Percentiles rank a stretch among this genome's conserved stretches.
These are phyloP conservation scores for Gleditsia sinensis DNA, from an alignment of 306 rosid species.

Conservation along the genomic window DNA sequence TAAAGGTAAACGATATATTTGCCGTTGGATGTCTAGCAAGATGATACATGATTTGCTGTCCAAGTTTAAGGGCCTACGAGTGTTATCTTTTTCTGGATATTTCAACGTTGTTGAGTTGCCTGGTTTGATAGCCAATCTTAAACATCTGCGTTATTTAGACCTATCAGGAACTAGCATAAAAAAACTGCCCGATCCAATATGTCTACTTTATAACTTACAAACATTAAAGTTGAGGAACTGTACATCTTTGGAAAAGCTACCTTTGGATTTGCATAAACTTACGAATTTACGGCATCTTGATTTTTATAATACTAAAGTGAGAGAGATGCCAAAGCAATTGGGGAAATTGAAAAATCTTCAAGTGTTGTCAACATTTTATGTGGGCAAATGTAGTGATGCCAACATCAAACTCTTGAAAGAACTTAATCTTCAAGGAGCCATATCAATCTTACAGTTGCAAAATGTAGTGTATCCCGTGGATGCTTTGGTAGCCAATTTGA, in stretches of 20 bases:
- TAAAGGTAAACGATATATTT: no score
- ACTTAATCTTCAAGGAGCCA: not conserved
- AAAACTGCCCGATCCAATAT: not conserved
- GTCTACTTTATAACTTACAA: conserved; percentile 29
- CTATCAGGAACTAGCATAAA: not conserved
- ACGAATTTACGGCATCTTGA: not conserved
- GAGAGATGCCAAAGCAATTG: not conserved
- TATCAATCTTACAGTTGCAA: conserved; percentile 6
- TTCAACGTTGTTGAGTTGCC: not conserved
- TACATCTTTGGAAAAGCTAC: not conserved
- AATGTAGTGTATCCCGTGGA: conserved; percentile 15
- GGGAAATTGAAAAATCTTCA: not conserved
- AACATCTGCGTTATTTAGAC: conserved; percentile 32
- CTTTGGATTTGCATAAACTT: not conserved
- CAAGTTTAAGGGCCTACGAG: no score
- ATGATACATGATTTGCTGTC: no score
- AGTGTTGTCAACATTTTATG: not conserved
- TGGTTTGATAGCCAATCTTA: not conserved
- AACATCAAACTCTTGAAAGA: conserved; percentile 8
- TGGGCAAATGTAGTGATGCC: not conserved
- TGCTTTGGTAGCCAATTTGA: not conserved
- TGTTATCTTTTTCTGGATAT: no score
- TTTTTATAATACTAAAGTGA: not conserved
- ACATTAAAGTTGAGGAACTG: conserved; percentile 16
- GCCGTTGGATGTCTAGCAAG: no score